A percentile compares a stretch with the other conserved stretches of the same genome.
Conservation (phyloP, 2,329 filamentous ascomycete genomes). For the Spiromastix sp. region DNA sequence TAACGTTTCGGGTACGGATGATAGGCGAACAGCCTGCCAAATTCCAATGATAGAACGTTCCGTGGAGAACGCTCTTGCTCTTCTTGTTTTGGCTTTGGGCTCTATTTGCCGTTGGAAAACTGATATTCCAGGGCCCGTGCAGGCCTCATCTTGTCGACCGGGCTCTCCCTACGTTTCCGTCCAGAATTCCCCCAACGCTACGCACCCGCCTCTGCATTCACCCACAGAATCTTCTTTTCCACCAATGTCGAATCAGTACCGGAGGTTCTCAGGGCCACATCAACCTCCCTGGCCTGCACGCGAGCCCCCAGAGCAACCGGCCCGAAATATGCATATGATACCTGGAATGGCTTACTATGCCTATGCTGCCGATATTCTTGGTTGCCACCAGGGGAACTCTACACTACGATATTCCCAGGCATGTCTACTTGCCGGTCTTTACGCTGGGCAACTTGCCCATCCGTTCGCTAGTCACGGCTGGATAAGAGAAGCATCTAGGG, state of each 20-base stretch:
- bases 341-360: slow-evolving; percentile 87
- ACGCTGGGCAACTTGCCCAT: slow-evolving; percentile 76
- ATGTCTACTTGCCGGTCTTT: slow-evolving; percentile 73
- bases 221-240: background rate
- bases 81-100: slow-evolving; percentile 75
- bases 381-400: slow-evolving; percentile 66
- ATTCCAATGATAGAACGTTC: slow-evolving; percentile 41
- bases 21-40: slow-evolving; percentile 6
- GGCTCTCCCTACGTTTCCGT: slow-evolving; percentile 13
- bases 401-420: slow-evolving; percentile 78
- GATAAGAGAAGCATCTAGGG: slow-evolving; percentile 51
- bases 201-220: background rate
- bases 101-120: slow-evolving; percentile 58
- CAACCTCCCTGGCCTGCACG: slow-evolving; percentile 9
- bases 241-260: slow-evolving; percentile 7
- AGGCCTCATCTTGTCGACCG: slow-evolving; percentile 15
- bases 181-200: background rate
- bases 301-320: slow-evolving; percentile 14
- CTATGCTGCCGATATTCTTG: slow-evolving; percentile 75
- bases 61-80: slow-evolving; percentile 68
- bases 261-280: slow-evolving; percentile 9
- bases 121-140: slow-evolving; percentile 45
- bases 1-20: background rate
- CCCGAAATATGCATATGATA: slow-evolving; percentile 69
- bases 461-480: slow-evolving; percentile 75